These are phyloP conservation scores for Balansia obtecta DNA, from an alignment of 2,329 filamentous ascomycete genomes.

Conservation along the genomic window DNA sequence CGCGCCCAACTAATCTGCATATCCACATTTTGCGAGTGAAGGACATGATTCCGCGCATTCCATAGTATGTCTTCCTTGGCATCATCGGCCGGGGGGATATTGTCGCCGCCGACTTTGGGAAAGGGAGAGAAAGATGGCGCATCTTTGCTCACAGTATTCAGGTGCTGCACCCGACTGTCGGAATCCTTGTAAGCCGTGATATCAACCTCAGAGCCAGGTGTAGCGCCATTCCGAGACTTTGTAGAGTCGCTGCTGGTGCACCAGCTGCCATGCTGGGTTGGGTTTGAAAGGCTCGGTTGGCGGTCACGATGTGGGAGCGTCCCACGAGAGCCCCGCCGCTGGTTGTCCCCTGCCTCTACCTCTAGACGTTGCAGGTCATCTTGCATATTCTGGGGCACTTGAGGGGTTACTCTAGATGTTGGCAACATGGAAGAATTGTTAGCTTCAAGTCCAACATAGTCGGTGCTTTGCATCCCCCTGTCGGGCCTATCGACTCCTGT, in stretches of 20 bases:
- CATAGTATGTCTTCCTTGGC: slow-evolving; percentile 87
- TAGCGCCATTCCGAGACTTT: slow-evolving; percentile 12
- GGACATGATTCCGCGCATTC: slow-evolving; percentile 67
- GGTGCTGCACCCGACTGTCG: slow-evolving; percentile 22
- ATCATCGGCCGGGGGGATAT: slow-evolving; percentile 86
- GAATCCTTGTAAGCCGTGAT: slow-evolving; percentile 25
- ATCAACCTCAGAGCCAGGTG: slow-evolving; percentile 24
- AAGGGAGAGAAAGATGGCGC: slow-evolving; percentile 83
- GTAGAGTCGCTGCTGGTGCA: slow-evolving; percentile 2
- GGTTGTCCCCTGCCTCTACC: slow-evolving; percentile 51
- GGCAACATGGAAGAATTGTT: slow-evolving; percentile 19
- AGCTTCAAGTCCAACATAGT: slow-evolving; percentile 21
- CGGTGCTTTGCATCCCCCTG: neutral
- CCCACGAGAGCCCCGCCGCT: slow-evolving; percentile 20
- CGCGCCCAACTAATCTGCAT: slow-evolving; percentile 97
- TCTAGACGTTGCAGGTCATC: slow-evolving; percentile 87
- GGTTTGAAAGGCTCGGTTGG: slow-evolving; percentile 32
- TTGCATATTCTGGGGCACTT: slow-evolving; percentile 95
- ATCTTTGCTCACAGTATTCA: slow-evolving; percentile 35
- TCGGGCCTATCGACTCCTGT: neutral
- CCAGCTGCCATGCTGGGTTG: slow-evolving; percentile 16
- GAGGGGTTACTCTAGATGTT: slow-evolving; percentile 68
- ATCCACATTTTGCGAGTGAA: slow-evolving; percentile 88
- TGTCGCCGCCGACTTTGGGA: slow-evolving; percentile 72
- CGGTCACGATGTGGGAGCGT: slow-evolving; percentile 25